These are phyloP conservation scores for Flaveria trinervia DNA, from an alignment of 129 eudicot genomes.

Conservation along the genomic window DNA sequence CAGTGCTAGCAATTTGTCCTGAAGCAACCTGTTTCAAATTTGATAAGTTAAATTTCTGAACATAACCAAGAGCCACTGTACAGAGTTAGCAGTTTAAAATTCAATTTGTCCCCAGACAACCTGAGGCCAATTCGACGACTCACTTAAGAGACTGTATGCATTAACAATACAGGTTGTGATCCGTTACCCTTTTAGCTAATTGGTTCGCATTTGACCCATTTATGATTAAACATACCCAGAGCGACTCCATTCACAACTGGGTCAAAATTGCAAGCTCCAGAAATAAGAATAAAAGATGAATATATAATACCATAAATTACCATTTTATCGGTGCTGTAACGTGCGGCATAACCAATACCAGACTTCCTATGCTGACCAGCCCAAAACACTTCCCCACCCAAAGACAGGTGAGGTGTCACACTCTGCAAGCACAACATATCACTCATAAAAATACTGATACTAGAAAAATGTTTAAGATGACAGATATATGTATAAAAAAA, in stretches of 20 bases:
- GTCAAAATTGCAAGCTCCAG: not conserved
- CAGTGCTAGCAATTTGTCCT: slow-evolving; percentile 92
- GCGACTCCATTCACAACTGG: not conserved
- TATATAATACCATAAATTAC: slow-evolving; percentile 32
- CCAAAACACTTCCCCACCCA: slow-evolving; percentile 98
- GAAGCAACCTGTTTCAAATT: slow-evolving; percentile 67
- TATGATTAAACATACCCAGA: not conserved
- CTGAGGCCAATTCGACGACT: too few species aligned
- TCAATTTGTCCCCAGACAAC: too few species aligned
- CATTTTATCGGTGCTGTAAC: slow-evolving; percentile 86
- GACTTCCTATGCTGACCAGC: slow-evolving; percentile 89
- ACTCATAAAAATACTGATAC: not conserved
- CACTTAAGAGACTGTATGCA: not conserved
- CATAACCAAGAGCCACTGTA: too few species aligned
- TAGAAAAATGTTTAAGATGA: not conserved
- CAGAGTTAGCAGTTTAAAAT: too few species aligned
- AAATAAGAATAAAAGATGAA: not conserved
- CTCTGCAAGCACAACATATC: slow-evolving; percentile 57
- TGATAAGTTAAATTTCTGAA: too few species aligned
- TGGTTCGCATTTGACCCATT: not conserved
- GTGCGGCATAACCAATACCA: slow-evolving; percentile 80
- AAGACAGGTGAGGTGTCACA: slow-evolving; percentile 76
- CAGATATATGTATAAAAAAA: not conserved
- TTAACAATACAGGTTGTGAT: not conserved
- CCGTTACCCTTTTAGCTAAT: too few species aligned